Percentiles rank a stretch among this genome's conserved stretches.
These are phyloP conservation scores for Populus euphratica DNA, from an alignment of 345 rosid genomes.

Conservation along the genomic window DNA sequence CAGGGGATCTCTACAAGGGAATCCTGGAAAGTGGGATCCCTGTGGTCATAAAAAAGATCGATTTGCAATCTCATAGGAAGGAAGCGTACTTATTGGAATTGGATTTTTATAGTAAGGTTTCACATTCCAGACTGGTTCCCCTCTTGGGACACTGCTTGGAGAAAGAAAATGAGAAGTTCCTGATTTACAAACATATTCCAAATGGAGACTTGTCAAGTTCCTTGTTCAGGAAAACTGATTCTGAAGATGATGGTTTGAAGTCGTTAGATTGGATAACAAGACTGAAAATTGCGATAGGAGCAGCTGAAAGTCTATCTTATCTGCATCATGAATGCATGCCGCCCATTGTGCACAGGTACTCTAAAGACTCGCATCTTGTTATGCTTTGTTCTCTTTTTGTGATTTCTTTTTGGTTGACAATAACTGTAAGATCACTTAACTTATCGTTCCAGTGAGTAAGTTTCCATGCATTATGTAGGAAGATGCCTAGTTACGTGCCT, in stretches of 20 bases:
- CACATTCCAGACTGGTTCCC: slow-evolving; percentile 77
- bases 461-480: background rate
- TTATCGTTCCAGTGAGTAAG: background rate
- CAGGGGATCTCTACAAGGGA: slow-evolving; percentile 82
- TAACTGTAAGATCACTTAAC: background rate
- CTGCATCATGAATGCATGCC: slow-evolving; percentile 92
- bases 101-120: slow-evolving; percentile 75
- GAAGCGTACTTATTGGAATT: slow-evolving; percentile 66
- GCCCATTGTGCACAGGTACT: slow-evolving; percentile 89
- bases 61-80: slow-evolving; percentile 45
- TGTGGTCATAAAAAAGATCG: slow-evolving; percentile 68
- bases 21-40: slow-evolving; percentile 55
- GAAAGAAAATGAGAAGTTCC: slow-evolving; percentile 70
- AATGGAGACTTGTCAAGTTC: slow-evolving; percentile 80
- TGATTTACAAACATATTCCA: slow-evolving; percentile 86
- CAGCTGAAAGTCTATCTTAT: slow-evolving; percentile 81
- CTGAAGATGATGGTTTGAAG: slow-evolving; percentile 67
- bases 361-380: background rate
- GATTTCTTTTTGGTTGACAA: background rate
- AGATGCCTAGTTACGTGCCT: background rate
- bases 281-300: slow-evolving; percentile 90
- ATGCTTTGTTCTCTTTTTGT: background rate
- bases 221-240: slow-evolving; percentile 54
- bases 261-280: slow-evolving; percentile 99
- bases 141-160: slow-evolving; percentile 81